Base-by-base conservation (phyloP, 495 filamentous ascomycete species). In the Podospora fimiseda region DNA sequence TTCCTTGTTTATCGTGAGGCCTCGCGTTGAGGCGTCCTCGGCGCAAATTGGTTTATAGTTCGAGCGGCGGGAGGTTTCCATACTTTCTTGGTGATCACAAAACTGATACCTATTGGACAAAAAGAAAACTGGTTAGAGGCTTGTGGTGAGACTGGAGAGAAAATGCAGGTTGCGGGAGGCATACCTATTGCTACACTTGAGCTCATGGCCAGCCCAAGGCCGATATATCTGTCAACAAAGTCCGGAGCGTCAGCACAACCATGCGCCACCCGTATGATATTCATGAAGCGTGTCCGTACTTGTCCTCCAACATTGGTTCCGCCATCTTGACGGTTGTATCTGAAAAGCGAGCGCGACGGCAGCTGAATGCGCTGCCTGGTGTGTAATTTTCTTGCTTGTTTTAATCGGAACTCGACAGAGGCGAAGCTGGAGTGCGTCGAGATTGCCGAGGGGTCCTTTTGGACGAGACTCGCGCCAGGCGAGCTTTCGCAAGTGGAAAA, bases 21-120 rank as follows among this genome's bases (percentile, higher is more conserved):
- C 27, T 20, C 33, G 14, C 22, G 19, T 36, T 7, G 36, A n/a
- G n/a, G n/a, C n/a, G n/a, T n/a, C n/a, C n/a, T n/a, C n/a, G n/a
- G n/a, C n/a, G n/a, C n/a, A n/a, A n/a, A n/a, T n/a, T n/a, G 38
- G 44, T 21, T 40, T 22, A 14, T 18, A 18, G 24, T 48, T 9
- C 37, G 21, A 20, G 52, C 30, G 24, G 41, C n/a, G 38, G 19
- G n/a, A 20, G 36, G n/a, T n/a, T n/a, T 33, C 21, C 60, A 50
- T 69, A 92, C 88, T 80, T 89, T 91, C 70, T 95, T 94, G 36
- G 89, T 94, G 59, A 95, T 90, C 53, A 95, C 88, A 66, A 95
- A 94, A 77, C 90, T 94, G 23, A 88, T 87, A 56, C 89, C 89
- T 90, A 66, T 46, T n/a, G n/a, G n/a, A n/a, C 46, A 51, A 43